phyloP scores from a whole-genome alignment of 768 basidiomycete species.

The Phylloporus scabripes region DNA sequence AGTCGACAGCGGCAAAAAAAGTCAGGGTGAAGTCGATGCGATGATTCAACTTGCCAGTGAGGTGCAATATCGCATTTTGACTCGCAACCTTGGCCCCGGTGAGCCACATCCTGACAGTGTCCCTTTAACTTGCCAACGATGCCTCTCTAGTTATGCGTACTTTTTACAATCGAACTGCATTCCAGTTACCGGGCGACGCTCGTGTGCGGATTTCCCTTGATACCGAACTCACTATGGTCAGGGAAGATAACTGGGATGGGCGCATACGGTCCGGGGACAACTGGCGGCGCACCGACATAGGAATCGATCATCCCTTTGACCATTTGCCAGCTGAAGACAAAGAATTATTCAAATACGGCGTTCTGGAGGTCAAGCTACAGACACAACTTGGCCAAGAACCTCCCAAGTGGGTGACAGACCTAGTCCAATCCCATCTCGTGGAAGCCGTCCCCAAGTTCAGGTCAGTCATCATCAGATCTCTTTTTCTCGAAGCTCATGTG shows the following conservation, averaged over 20 bases:
- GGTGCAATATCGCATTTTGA: constrained; percentile 87
- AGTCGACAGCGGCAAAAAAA: constrained; percentile 88
- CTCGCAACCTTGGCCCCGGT: constrained; percentile 81
- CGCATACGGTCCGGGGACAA: constrained; percentile 70
- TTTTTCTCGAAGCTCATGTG: constrained; percentile 4
- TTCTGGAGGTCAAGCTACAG: constrained; percentile 95
- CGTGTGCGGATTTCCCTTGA: constrained; percentile 97
- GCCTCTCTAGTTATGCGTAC: constrained; percentile 75
- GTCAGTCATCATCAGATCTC: constrained; percentile 33
- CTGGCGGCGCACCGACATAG: constrained; percentile 92
- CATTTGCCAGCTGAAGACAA: constrained; percentile 72
- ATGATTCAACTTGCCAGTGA: constrained; percentile 98
- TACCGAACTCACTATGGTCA: constrained; percentile 88
- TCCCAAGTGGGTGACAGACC: constrained; percentile 91
- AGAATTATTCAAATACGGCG: constrained; percentile 94
- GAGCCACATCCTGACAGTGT: constrained; percentile 15
- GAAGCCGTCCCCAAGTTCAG: constrained; percentile 98
- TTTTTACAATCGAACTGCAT: constrained; percentile 98
- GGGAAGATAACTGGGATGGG: constrained; percentile 98
- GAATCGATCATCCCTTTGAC: constrained; percentile 87
- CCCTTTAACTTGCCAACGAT: background rate
- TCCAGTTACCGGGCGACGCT: constrained; percentile 98
- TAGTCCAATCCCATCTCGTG: constrained; percentile 93
- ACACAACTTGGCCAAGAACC: constrained; percentile 95
- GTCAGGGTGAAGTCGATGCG: constrained; percentile 79